These are phyloP conservation scores for Acer campestre DNA, from an alignment of 345 rosid species.

Conservation along the genomic window DNA sequence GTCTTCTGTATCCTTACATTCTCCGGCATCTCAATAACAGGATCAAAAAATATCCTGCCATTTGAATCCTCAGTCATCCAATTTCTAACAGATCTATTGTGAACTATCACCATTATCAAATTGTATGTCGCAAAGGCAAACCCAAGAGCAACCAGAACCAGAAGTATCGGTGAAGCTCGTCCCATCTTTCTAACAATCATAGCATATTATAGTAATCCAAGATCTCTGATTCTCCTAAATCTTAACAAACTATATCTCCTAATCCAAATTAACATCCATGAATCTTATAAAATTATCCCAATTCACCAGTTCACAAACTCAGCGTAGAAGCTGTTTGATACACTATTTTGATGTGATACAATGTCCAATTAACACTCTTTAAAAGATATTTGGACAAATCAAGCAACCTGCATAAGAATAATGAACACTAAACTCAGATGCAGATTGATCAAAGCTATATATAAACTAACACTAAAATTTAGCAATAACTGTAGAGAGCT, in stretches of 20 bases:
- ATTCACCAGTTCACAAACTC: conserved; percentile 1
- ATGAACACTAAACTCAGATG: background rate
- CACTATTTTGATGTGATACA: background rate
- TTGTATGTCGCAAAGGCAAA: conserved; percentile 80
- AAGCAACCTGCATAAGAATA: conserved; percentile 22
- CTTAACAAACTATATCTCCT: background rate
- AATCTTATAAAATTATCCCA: background rate
- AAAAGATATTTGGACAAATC: conserved; percentile 13
- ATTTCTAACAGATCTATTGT: conserved; percentile 44
- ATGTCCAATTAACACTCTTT: conserved; percentile 1
- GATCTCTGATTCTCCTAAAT: conserved; percentile 7
- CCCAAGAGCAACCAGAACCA: conserved; percentile 64
- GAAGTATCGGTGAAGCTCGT: conserved; percentile 57
- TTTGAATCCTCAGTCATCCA: conserved; percentile 31
- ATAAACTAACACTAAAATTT: background rate
- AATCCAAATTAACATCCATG: conserved; percentile 1
- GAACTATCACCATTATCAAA: conserved; percentile 54
- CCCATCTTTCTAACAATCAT: conserved; percentile 52
- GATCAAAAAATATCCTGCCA: conserved; percentile 53
- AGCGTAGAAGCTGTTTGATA: background rate
- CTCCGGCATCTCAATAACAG: conserved; percentile 69
- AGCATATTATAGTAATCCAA: conserved; percentile 12
- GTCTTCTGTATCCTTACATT: conserved; percentile 41
- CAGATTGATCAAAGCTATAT: no score
- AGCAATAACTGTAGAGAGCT: background rate